A percentile compares a stretch with the other conserved stretches of the same genome.
phyloP scores from a whole-genome alignment of 495 filamentous ascomycete species.

The Cercophora samala region DNA sequence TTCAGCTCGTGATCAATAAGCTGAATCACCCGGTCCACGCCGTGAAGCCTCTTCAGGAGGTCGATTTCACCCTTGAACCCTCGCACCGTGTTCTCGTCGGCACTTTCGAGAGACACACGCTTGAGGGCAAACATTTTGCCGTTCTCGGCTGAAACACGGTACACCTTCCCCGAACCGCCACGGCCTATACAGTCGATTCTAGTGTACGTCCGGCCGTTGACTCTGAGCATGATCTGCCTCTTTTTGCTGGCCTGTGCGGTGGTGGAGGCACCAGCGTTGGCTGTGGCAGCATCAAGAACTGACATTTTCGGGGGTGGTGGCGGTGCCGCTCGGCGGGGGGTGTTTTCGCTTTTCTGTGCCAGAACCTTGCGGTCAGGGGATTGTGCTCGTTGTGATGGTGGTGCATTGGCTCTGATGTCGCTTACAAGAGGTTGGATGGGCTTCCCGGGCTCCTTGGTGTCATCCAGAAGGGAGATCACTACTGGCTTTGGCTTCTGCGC shows the following conservation, averaged over 20 bases:
- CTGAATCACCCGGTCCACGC: constrained; percentile 83
- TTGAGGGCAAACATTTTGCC: constrained; percentile 92
- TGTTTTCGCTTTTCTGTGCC: constrained; percentile 71
- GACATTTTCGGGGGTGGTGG: constrained; percentile 93
- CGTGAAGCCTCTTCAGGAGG: constrained; percentile 72
- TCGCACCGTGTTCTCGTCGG: constrained; percentile 75
- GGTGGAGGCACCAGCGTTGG: constrained; percentile 73
- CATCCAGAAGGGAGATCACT: constrained; percentile 42
- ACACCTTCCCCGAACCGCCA: constrained; percentile 89
- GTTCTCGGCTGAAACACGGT: constrained; percentile 95
- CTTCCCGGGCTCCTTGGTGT: constrained; percentile 54
- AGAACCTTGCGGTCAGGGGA: constrained; percentile 69
- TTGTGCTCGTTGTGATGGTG: constrained; percentile 18
- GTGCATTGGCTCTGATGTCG: constrained; percentile 6
- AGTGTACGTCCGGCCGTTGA: constrained; percentile 89
- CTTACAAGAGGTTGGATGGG: constrained; percentile 24
- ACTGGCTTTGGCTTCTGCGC: constrained; percentile 58
- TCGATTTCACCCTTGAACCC: constrained; percentile 98
- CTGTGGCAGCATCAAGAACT: constrained; percentile 84
- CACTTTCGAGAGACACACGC: constrained; percentile 82
- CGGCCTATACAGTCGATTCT: constrained; percentile 85
- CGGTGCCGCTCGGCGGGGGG: constrained; percentile 74
- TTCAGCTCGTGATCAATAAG: constrained; percentile 93
- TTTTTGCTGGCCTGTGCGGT: constrained; percentile 64
- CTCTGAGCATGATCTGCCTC: constrained; percentile 72